These are phyloP conservation scores for Dorcoceras hygrometricum DNA, from an alignment of 257 asterid species.

Conservation along the genomic window DNA sequence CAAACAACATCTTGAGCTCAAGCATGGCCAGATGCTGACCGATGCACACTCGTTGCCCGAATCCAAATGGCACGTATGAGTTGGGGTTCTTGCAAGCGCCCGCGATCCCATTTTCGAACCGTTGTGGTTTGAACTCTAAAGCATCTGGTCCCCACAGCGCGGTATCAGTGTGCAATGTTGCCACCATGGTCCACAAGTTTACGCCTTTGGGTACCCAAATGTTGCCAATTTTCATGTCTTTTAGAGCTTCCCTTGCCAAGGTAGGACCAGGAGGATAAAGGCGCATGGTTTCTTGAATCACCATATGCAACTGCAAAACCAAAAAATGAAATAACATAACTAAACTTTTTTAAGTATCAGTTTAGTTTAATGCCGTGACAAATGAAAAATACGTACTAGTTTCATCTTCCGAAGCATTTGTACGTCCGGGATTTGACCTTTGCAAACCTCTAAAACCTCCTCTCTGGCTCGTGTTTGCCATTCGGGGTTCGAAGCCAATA, in stretches of 20 bases:
- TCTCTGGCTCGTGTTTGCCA: conserved; percentile 39
- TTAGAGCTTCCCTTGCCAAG: conserved; percentile 38
- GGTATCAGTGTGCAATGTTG: conserved; percentile 37
- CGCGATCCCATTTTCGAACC: conserved; percentile 44
- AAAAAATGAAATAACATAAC: background rate
- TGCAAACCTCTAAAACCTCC: conserved; percentile 37
- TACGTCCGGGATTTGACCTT: conserved; percentile 31
- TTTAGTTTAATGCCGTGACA: too few relatives aligned
- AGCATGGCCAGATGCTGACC: conserved; percentile 51
- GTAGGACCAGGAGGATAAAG: conserved; percentile 41
- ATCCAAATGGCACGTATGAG: conserved; percentile 43
- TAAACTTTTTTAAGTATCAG: background rate
- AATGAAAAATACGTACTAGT: conserved; percentile 20
- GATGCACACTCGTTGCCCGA: conserved; percentile 43
- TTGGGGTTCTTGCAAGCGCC: conserved; percentile 48
- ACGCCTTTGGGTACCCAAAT: conserved; percentile 42
- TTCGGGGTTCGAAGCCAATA: conserved; percentile 43
- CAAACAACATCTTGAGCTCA: conserved; percentile 41
- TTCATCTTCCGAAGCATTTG: conserved; percentile 52
- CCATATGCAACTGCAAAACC: conserved; percentile 39
- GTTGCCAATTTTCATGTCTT: conserved; percentile 38
- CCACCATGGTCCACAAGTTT: conserved; percentile 37
- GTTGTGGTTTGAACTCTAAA: conserved; percentile 36
- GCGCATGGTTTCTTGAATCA: conserved; percentile 48
- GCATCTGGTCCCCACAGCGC: conserved; percentile 50